Evolutionary conservation across 1,284 basidiomycete genomes (phyloP).

Genomic region (Ustilago loliicola): DNA sequence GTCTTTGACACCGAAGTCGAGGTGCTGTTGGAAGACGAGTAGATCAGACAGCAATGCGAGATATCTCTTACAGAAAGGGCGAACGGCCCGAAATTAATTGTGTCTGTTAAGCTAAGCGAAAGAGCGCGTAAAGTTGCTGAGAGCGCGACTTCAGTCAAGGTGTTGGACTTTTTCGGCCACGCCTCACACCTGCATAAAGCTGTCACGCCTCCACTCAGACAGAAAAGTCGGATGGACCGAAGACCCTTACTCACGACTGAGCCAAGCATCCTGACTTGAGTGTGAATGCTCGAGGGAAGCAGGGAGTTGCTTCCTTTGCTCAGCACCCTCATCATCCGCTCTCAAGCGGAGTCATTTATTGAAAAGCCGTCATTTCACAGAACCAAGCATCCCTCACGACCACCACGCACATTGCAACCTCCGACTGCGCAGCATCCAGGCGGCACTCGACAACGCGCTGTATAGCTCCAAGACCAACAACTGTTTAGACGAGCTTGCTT

Average conservation of each 20-base stretch:
- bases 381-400: not conserved
- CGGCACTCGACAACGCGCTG: not conserved
- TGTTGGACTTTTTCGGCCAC: not conserved
- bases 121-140: constrained; percentile 9
- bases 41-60: not conserved
- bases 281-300: constrained; percentile 1
- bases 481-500: not conserved
- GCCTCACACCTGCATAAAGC: not conserved
- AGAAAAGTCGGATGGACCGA: constrained; percentile 16
- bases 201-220: constrained; percentile 24
- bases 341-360: not conserved
- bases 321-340: constrained; percentile 9
- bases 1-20: constrained; percentile 56
- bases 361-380: not conserved
- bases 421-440: not conserved
- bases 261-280: constrained; percentile 6
- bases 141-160: constrained; percentile 1
- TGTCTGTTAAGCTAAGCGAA: not conserved
- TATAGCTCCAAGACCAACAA: not conserved
- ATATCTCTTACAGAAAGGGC: not conserved
- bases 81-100: not conserved
- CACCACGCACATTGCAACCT: not conserved
- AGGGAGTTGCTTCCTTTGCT: constrained; percentile 4
- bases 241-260: constrained; percentile 15
- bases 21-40: constrained; percentile 36